Conservation (phyloP, 306 rosid species). For the Quillaja saponaria region DNA sequence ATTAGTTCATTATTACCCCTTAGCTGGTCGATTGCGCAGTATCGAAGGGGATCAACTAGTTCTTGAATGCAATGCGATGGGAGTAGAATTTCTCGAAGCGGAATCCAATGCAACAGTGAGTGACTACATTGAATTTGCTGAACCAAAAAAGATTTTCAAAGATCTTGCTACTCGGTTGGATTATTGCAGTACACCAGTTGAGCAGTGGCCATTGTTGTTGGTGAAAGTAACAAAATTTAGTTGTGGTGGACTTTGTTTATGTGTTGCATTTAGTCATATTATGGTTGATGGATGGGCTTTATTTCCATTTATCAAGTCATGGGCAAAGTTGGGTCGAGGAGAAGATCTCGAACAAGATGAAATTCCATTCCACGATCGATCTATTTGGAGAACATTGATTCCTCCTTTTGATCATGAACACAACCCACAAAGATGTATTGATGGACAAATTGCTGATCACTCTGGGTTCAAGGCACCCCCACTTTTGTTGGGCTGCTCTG, state of each 20-base stretch:
- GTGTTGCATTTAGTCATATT: background rate
- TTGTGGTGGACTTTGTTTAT: background rate
- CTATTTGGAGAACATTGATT: background rate
- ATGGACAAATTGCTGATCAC: background rate
- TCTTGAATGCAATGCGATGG: background rate
- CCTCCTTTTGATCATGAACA: no score
- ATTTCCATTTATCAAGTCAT: background rate
- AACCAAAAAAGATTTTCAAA: background rate
- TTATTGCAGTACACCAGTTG: background rate
- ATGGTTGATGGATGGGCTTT: background rate
- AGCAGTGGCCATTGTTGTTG: background rate
- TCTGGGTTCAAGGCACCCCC: background rate
- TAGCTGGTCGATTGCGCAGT: background rate
- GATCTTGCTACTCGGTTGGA: background rate
- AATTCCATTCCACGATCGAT: background rate
- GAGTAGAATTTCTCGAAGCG: background rate
- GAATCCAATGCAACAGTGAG: background rate
- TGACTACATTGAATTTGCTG: background rate
- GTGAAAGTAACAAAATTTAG: background rate
- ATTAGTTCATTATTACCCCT: constrained; percentile 2
- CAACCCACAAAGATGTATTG: no score
- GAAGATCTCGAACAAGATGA: background rate
- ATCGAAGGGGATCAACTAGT: background rate
- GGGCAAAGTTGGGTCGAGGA: constrained; percentile 4
- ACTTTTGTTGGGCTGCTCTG: background rate